Conservation (phyloP, 306 rosid genomes). For the Carpinus viminea region DNA sequence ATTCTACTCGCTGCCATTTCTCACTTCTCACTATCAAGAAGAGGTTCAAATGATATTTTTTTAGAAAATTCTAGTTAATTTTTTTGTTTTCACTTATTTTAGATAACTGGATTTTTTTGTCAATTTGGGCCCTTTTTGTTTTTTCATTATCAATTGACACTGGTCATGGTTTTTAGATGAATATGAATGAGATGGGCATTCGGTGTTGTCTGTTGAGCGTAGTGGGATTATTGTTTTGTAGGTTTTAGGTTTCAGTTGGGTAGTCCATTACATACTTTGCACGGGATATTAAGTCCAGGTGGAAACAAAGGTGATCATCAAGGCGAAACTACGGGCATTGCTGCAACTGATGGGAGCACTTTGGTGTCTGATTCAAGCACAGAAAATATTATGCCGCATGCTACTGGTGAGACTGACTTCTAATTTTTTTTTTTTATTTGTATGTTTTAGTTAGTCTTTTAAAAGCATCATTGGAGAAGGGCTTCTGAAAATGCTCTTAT, state of each 20-base stretch:
- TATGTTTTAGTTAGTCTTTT: neutral
- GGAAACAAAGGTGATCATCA: conserved; percentile 21
- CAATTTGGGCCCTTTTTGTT: neutral
- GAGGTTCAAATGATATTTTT: conserved; percentile 40
- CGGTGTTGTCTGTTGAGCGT: conserved; percentile 1
- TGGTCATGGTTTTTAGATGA: neutral
- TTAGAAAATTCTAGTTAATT: neutral
- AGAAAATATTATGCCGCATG: conserved; percentile 28
- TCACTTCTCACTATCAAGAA: conserved; percentile 46
- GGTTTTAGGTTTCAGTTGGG: conserved; percentile 55
- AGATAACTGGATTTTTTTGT: neutral
- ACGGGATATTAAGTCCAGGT: conserved; percentile 35
- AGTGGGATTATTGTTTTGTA: conserved; percentile 21
- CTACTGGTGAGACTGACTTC: conserved; percentile 28
- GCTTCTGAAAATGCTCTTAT: too few species aligned
- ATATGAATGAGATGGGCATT: neutral
- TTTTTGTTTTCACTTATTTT: neutral
- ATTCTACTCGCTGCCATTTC: conserved; percentile 54
- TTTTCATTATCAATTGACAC: neutral
- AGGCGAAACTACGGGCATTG: conserved; percentile 26
- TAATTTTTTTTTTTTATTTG: too few species aligned
- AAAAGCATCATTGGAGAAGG: too few species aligned
- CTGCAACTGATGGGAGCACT: conserved; percentile 24
- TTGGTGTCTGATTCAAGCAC: conserved; percentile 29
- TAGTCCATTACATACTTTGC: conserved; percentile 47